Evolutionary conservation across 768 basidiomycete species (phyloP).

Genomic region (Trametes cinnabarina): DNA sequence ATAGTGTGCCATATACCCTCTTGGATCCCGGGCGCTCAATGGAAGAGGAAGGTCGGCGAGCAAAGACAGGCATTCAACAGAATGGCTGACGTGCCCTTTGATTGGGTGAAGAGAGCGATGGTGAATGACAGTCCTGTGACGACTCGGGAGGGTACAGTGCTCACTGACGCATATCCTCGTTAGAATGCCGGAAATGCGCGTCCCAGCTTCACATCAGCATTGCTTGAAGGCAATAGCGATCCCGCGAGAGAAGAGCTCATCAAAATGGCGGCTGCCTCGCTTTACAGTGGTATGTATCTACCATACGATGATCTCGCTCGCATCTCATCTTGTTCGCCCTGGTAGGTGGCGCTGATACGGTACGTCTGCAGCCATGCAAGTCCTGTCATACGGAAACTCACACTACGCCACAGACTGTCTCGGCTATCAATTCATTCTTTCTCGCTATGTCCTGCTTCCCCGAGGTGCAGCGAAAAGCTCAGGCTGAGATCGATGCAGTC

Average conservation of each 20-base stretch:
- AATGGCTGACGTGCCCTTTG: too few species aligned
- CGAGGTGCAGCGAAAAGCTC: constrained; percentile 37
- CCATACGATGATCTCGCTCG: background rate
- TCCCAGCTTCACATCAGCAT: constrained; percentile 21
- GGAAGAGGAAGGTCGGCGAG: constrained; percentile 32
- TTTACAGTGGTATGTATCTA: constrained; percentile 17
- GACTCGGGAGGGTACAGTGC: too few species aligned
- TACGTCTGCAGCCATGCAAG: background rate
- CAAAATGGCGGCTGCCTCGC: constrained; percentile 16
- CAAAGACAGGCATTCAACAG: constrained; percentile 10
- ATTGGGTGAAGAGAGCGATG: constrained; percentile 32
- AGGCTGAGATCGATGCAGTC: constrained; percentile 36
- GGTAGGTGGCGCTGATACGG: constrained; percentile 23
- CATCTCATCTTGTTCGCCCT: background rate
- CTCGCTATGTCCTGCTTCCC: constrained; percentile 39
- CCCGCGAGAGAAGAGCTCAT: constrained; percentile 11
- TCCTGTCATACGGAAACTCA: background rate
- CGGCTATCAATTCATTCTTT: constrained; percentile 26
- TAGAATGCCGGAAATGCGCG: constrained; percentile 21
- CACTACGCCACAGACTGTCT: constrained; percentile 27
- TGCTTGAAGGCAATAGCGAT: constrained; percentile 11
- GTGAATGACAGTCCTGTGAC: constrained; percentile 17
- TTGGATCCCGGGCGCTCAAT: constrained; percentile 41
- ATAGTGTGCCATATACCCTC: constrained; percentile 37
- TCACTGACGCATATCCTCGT: too few species aligned